A percentile compares a stretch with the other conserved stretches of the same genome.
Conservation (phyloP, 2,329 filamentous ascomycete species). For the Neonectria faginata region DNA sequence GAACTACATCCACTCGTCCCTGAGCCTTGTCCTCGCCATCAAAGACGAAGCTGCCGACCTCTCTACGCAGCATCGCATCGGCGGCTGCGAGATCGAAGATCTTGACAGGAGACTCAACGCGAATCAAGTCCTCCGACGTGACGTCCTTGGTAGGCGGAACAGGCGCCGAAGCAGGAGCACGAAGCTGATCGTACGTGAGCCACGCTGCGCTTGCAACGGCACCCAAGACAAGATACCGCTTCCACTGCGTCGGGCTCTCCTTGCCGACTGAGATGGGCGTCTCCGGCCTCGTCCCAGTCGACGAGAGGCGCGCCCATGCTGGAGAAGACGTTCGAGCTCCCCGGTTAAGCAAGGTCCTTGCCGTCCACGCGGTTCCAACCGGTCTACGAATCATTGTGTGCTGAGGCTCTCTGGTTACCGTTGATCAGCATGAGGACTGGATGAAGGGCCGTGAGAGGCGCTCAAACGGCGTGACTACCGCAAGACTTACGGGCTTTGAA, state of each 20-base stretch:
- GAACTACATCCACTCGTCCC: slow-evolving; percentile 51
- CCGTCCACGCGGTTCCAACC: neutral
- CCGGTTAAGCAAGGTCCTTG: slow-evolving; percentile 14
- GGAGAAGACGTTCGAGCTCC: neutral
- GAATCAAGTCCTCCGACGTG: slow-evolving; percentile 38
- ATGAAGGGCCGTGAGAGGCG: neutral
- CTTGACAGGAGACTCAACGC: slow-evolving; percentile 45
- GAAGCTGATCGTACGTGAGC: neutral
- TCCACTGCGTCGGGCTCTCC: neutral
- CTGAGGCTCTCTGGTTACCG: neutral
- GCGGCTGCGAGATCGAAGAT: slow-evolving; percentile 44
- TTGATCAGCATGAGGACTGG: slow-evolving; percentile 8
- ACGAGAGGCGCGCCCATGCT: slow-evolving; percentile 30
- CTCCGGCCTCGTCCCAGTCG: slow-evolving; percentile 22
- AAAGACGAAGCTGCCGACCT: slow-evolving; percentile 48
- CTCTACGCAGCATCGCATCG: slow-evolving; percentile 47
- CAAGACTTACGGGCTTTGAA: neutral
- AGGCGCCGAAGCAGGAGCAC: neutral
- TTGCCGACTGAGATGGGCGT: slow-evolving; percentile 22
- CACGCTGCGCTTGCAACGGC: neutral
- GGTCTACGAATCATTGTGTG: slow-evolving; percentile 35
- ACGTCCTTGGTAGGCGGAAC: slow-evolving; percentile 28
- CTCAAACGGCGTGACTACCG: neutral
- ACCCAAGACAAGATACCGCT: neutral
- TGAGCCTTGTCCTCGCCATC: slow-evolving; percentile 36